Conservation (phyloP, 306 rosid genomes). For the Phaseolus lunatus region DNA sequence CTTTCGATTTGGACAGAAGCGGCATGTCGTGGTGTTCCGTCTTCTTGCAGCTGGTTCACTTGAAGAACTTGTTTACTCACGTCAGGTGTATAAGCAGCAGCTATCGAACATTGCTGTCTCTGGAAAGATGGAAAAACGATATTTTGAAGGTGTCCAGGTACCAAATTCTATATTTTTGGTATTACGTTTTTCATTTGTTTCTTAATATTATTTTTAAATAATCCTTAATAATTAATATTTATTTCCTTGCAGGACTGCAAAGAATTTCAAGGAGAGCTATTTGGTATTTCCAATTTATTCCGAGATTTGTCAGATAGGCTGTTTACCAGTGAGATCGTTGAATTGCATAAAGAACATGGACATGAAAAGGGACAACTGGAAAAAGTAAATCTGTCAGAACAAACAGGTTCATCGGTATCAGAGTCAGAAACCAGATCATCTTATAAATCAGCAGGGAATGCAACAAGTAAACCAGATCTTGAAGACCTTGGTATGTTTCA, state of each 20-base stretch:
- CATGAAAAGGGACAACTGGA: conserved; percentile 34
- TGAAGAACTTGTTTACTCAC: conserved; percentile 93
- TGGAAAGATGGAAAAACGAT: conserved; percentile 92
- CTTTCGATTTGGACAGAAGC: conserved; percentile 92
- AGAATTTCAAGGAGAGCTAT: conserved; percentile 95
- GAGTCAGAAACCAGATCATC: conserved; percentile 51
- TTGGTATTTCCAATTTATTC: conserved; percentile 91
- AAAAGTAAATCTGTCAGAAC: conserved; percentile 44
- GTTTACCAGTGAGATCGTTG: conserved; percentile 83
- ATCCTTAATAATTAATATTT: not conserved
- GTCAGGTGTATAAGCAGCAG: conserved; percentile 97
- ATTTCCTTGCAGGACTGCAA: conserved; percentile 74
- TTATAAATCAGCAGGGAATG: conserved; percentile 42
- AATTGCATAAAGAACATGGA: conserved; percentile 54
- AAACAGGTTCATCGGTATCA: conserved; percentile 44
- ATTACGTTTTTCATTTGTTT: conserved; percentile 3
- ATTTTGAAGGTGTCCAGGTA: conserved; percentile 99
- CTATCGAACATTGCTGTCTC: conserved; percentile 90
- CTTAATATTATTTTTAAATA: not conserved
- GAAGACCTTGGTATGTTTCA: conserved; percentile 73
- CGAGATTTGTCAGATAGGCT: conserved; percentile 85
- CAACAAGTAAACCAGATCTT: conserved; percentile 57
- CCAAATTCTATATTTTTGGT: conserved; percentile 39
- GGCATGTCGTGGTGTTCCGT: conserved; percentile 90
- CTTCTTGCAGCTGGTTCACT: conserved; percentile 93